phyloP scores from a whole-genome alignment of 176 grass and related monocot species.

The Zoysia japonica region DNA sequence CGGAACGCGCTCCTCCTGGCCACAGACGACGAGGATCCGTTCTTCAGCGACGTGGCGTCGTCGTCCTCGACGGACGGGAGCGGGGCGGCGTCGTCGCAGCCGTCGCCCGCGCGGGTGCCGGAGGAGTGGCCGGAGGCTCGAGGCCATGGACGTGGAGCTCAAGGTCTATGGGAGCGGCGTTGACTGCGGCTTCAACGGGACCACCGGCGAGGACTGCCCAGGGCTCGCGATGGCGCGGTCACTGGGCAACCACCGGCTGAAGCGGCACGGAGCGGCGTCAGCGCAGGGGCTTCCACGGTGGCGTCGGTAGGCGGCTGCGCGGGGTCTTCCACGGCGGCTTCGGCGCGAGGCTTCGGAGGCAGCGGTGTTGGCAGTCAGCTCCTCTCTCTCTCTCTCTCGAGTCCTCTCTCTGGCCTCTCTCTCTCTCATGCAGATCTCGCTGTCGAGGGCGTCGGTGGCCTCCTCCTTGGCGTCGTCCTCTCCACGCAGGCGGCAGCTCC shows the following conservation, averaged over 20 bases:
- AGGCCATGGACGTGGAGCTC: slow-evolving; percentile 83
- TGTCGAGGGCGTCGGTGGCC: no score
- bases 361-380: no score
- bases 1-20: slow-evolving; percentile 58
- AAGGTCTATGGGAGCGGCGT: slow-evolving; percentile 45
- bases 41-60: slow-evolving; percentile 45
- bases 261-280: slow-evolving; percentile 69
- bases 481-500: no score
- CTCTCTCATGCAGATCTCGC: no score
- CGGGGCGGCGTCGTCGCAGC: slow-evolving; percentile 32
- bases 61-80: slow-evolving; percentile 36
- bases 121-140: slow-evolving; percentile 81
- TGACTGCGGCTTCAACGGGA: slow-evolving; percentile 75
- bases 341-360: no score
- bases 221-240: slow-evolving; percentile 87
- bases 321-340: no score
- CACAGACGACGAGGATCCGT: slow-evolving; percentile 7
- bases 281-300: slow-evolving; percentile 57
- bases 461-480: no score
- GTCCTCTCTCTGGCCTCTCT: no score
- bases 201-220: slow-evolving; percentile 65
- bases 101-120: slow-evolving; percentile 50
- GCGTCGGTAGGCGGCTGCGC: no score
- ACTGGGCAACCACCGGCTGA: slow-evolving; percentile 71
- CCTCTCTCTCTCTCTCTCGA: no score